A percentile compares a stretch with the other conserved stretches of the same genome.
Conservation (phyloP, 208 protist species). For the Wallacemonas sp. region DNA sequence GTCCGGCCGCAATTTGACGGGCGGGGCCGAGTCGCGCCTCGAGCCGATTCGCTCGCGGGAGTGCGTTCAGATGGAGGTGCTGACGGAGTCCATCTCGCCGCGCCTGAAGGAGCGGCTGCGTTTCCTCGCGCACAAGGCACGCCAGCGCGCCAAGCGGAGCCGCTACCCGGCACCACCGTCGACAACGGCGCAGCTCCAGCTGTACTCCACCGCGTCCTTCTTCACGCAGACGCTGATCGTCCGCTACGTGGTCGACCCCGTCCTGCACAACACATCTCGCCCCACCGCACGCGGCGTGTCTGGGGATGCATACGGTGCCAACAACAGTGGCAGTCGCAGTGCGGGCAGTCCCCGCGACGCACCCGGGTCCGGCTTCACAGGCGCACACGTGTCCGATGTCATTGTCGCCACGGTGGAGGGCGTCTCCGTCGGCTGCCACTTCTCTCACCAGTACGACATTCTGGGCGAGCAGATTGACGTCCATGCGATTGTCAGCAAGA, state of each 20-base stretch:
- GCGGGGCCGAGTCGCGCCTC: constrained; percentile 55
- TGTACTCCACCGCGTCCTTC: constrained; percentile 68
- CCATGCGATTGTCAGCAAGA: constrained; percentile 49
- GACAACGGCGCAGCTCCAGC: constrained; percentile 67
- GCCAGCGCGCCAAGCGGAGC: constrained; percentile 50
- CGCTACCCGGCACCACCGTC: constrained; percentile 61
- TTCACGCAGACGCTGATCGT: constrained; percentile 61
- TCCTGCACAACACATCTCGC: constrained; percentile 24
- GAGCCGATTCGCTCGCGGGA: constrained; percentile 75
- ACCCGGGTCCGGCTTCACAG: too few species aligned
- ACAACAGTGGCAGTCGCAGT: constrained; percentile 1
- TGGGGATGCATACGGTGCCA: too few species aligned
- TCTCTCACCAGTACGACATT: constrained; percentile 48
- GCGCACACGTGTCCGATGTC: constrained; percentile 17
- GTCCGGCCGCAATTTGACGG: constrained; percentile 52
- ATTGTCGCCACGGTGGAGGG: constrained; percentile 30
- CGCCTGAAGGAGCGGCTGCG: constrained; percentile 44
- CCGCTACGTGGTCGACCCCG: constrained; percentile 77
- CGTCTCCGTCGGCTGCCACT: constrained; percentile 42
- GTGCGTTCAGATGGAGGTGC: constrained; percentile 78
- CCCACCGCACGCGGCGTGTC: too few species aligned
- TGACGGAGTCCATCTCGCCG: constrained; percentile 74
- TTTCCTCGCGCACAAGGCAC: constrained; percentile 48
- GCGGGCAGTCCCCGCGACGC: too few species aligned
- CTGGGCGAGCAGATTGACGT: constrained; percentile 63